Evolutionary conservation across 352 stramenopile species (phyloP).

Genomic region (Pythium aphanidermatum): DNA sequence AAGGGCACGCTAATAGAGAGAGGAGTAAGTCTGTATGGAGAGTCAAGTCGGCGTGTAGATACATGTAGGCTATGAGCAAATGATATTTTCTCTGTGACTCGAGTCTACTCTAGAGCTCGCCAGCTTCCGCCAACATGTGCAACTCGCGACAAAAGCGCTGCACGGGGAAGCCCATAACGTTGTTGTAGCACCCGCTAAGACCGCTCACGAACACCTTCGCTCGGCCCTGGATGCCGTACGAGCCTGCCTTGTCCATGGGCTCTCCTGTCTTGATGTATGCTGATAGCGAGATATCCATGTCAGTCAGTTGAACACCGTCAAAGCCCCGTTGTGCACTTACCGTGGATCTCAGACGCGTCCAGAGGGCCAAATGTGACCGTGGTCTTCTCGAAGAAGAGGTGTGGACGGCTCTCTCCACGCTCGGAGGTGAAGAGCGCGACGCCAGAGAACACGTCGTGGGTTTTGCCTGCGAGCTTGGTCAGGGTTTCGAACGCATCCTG

Average conservation of each 20-base stretch:
- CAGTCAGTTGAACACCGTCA: background rate
- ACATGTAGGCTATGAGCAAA: no score
- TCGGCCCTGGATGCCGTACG: constrained; percentile 86
- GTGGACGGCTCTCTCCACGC: constrained; percentile 33
- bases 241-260: constrained; percentile 90
- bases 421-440: constrained; percentile 66
- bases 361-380: constrained; percentile 49
- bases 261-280: constrained; percentile 87
- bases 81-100: no score
- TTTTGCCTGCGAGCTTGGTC: constrained; percentile 48
- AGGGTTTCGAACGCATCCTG: constrained; percentile 81
- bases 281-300: constrained; percentile 16
- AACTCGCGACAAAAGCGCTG: constrained; percentile 71
- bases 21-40: no score
- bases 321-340: no score
- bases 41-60: no score
- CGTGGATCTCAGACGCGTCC: constrained; percentile 51
- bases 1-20: no score
- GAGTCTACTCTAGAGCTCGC: no score
- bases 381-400: constrained; percentile 71
- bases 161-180: constrained; percentile 88
- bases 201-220: constrained; percentile 75
- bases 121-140: constrained; percentile 26
- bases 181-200: constrained; percentile 88
- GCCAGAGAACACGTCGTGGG: constrained; percentile 85